Evolutionary conservation across 768 basidiomycete genomes (phyloP), one percentile per base, ranked within the genome.

Genomic region (Pleurotus tuoliensis): DNA sequence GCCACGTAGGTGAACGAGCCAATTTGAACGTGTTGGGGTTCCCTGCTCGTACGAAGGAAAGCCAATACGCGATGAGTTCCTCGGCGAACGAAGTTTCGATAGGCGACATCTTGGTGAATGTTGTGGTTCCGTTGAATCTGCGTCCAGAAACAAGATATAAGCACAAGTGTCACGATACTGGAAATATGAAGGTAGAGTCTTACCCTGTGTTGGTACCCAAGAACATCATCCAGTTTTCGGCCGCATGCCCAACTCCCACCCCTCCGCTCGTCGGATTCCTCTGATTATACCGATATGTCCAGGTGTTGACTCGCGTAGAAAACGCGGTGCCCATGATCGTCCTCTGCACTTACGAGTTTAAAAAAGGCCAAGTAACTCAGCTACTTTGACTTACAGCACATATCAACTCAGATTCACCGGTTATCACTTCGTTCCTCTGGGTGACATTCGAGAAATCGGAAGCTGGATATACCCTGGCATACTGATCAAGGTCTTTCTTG

Each of bases 211-310:
- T 80, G 1, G 74, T 78, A 1, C 86, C 84, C 18, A 67, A 65
- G 70, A 84, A 85, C 83, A 86, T 81, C 82, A 84, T 84, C 80
- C 81, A 85, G 61, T 86, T 84, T 64, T 84, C 85, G 0, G 85
- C 75, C 5, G 84, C 77, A 59, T 85, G 84, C 1, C 52, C 66
- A 1, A 81, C 78, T 7, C 50, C 69, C 0, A 64, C 51, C 15
- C 69, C 69, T 13, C 69, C 69, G 3, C 60, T 58, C 0, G 79
- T 78, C 5, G 79, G 79, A 52, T 82, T 78, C 3, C 73, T 69
- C 57, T 84, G 80, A 65, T 85, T 84, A 65, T 83, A 85, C 24
- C 83, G 74, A 61, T 84, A 85, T 11, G 79, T 80, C 75, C 75
- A 86, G 2, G 78, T 67, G 13, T 69, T 67, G 13, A 63, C 67